phyloP scores from a whole-genome alignment of 106 monocot species.

The Apostasia ramifera region DNA sequence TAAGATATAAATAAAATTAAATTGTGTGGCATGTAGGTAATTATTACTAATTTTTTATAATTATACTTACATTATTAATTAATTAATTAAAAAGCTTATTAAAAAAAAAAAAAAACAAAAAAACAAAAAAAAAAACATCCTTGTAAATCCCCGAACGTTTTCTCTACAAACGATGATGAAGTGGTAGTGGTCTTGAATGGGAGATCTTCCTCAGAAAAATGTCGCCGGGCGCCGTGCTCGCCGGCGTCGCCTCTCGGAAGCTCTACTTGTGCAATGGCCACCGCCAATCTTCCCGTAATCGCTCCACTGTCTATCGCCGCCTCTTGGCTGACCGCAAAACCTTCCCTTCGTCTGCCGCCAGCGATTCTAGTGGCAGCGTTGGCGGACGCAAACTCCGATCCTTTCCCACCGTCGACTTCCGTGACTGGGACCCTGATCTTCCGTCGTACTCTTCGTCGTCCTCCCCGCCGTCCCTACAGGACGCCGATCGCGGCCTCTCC shows the following conservation, averaged over 20 bases:
- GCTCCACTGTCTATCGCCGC: constrained; percentile 47
- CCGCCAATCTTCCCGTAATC: constrained; percentile 43
- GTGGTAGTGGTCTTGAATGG: no score
- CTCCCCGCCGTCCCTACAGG: constrained; percentile 8
- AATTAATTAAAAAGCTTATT: no score
- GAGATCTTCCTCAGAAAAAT: neutral
- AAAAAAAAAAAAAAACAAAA: no score
- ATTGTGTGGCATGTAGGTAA: no score
- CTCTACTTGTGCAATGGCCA: constrained; percentile 55
- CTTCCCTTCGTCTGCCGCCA: constrained; percentile 17
- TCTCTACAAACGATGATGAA: no score
- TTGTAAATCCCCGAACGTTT: no score
- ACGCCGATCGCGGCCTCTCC: constrained; percentile 58
- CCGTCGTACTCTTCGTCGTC: constrained; percentile 4
- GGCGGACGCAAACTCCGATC: neutral
- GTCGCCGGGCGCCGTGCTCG: neutral
- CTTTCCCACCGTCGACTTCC: constrained; percentile 36
- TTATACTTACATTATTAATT: no score
- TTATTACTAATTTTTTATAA: no score
- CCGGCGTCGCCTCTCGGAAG: constrained; percentile 11
- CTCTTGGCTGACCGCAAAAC: constrained; percentile 28
- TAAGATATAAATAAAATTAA: no score
- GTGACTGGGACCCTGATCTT: constrained; percentile 49
- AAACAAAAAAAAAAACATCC: no score
- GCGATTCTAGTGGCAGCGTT: neutral